These are phyloP conservation scores for Botrytis byssoidea DNA, from an alignment of 2,329 filamentous ascomycete species.

Conservation along the genomic window DNA sequence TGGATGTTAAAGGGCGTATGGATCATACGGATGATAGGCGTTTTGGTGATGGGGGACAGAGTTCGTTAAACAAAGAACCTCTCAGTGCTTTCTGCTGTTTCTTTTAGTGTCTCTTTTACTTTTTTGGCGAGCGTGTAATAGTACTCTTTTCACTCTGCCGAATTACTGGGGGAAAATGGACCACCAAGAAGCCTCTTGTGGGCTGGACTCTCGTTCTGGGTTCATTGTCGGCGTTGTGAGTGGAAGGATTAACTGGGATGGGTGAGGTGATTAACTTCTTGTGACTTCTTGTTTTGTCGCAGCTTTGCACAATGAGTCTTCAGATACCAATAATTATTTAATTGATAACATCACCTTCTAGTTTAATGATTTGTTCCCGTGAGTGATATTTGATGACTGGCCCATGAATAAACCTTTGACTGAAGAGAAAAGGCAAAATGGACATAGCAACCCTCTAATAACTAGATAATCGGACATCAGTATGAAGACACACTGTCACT, in stretches of 20 bases:
- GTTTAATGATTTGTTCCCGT: background rate
- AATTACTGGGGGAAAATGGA: no score
- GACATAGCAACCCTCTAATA: rapidly evolving
- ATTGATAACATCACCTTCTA: background rate
- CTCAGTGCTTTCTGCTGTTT: no score
- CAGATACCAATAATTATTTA: background rate
- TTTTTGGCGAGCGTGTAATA: no score
- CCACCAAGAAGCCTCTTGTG: background rate
- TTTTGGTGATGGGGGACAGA: background rate
- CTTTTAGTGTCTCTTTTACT: background rate
- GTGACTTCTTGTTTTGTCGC: background rate
- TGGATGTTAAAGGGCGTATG: background rate
- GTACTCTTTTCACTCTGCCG: rapidly evolving
- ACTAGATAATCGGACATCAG: background rate
- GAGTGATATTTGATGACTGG: background rate
- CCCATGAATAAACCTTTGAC: background rate
- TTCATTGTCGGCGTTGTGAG: no score
- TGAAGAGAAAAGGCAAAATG: background rate
- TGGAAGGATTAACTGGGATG: no score
- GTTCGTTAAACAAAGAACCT: no score
- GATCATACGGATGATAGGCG: no score
- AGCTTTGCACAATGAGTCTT: background rate
- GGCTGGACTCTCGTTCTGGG: no score
- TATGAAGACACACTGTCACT: background rate
- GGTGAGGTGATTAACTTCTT: background rate